Evolutionary conservation across 768 basidiomycete species (phyloP), one percentile per base, ranked within the genome.

Genomic region (Gymnopilus dilepis): DNA sequence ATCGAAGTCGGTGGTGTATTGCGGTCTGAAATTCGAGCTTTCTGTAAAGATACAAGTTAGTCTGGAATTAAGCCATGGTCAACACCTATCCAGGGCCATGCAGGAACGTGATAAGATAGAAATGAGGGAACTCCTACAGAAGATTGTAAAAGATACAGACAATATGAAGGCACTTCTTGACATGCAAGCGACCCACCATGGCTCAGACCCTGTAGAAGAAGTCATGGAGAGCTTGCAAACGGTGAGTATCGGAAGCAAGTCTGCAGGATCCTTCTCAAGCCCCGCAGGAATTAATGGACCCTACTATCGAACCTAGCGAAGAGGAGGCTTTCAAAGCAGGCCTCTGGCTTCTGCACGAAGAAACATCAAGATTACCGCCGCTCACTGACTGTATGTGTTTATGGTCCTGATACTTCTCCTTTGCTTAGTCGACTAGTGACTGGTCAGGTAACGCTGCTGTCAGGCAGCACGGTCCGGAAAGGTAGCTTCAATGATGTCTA

Each of bases 171-270:
- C 66, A 0, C 59, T 82, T 30, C 59, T 77, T 24, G 70, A 64
- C 58, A 73, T 72, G 60, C 61, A 72, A 40, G 72, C 77, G 12
- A 67, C n/a, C n/a, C n/a, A 71, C 47, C 64, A 65, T 30, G 65
- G 74, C 51, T 65, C 74, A 33, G 70, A 69, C 33, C 70, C 75
- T 31, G 70, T 80, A 9, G 74, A 78, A 54, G 71, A 75, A 33
- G 71, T 81, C 42, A 82, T 83, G 80, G 71, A 74, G 56, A 72
- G 73, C 38, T 69, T 83, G 21, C 81, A 81, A 67, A 77, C 71
- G 17, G 80, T 79, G 56, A 22, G 74, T 19, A 19, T 19, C 24
- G 40, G 9, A 22, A 21, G 34, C 24, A 37, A 40, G 15, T 26
- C 28, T 30, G 47, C 28, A 13, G 34, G 22, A 13, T 54, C 2